These are phyloP conservation scores for Polygonum aviculare DNA, from an alignment of 148 eudicot species.

Conservation along the genomic window DNA sequence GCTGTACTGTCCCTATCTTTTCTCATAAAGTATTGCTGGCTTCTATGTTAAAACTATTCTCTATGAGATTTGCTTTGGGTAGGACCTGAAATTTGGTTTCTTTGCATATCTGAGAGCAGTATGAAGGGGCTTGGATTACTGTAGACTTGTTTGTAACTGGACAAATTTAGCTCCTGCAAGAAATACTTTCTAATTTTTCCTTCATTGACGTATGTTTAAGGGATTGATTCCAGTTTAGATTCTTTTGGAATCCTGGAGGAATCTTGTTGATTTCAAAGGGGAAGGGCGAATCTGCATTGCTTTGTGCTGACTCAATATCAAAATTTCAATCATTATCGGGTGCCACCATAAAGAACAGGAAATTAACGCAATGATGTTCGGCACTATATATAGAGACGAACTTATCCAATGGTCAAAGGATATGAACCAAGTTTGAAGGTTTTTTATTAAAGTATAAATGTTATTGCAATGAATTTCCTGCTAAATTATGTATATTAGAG, in stretches of 20 bases:
- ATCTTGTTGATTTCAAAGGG: too few species aligned
- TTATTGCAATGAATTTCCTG: neutral
- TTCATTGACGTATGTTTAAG: neutral
- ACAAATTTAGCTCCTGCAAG: neutral
- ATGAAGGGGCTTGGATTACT: neutral
- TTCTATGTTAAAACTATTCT: neutral
- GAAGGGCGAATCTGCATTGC: too few species aligned
- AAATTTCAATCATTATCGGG: too few species aligned
- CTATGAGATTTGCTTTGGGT: neutral
- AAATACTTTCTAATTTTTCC: neutral
- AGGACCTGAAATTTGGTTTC: neutral
- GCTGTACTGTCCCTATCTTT: neutral
- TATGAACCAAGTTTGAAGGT: neutral
- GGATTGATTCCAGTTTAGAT: too few species aligned
- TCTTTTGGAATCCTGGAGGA: too few species aligned
- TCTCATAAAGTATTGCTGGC: slow-evolving; percentile 2
- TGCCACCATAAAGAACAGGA: too few species aligned
- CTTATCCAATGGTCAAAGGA: too few species aligned
- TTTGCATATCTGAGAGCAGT: neutral
- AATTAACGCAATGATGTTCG: too few species aligned
- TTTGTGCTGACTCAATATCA: too few species aligned
- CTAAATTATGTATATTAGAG: too few species aligned
- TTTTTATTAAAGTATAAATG: neutral
- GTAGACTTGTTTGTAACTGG: neutral
- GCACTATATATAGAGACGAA: too few species aligned